These are phyloP conservation scores for Leccinum solheimii DNA, from an alignment of 1,284 basidiomycete genomes.

Conservation along the genomic window DNA sequence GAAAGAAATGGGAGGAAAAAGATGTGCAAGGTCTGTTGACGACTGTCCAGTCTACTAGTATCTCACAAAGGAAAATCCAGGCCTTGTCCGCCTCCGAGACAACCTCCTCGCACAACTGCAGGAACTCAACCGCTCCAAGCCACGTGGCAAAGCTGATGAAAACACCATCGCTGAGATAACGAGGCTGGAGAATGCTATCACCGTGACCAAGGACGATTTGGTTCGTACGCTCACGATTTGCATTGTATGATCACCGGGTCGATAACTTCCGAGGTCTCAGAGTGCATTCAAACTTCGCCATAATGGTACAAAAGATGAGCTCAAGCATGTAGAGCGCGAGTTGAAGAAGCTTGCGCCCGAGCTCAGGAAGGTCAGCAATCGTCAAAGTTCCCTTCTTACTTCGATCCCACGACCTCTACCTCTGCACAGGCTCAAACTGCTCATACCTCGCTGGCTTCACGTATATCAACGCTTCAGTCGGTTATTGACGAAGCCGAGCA, in stretches of 20 bases:
- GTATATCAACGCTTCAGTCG: constrained; percentile 58
- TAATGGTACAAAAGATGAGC: constrained; percentile 74
- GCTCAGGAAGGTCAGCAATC: constrained; percentile 55
- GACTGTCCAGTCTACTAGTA: background rate
- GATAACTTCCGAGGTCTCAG: constrained; percentile 33
- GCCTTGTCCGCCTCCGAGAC: constrained; percentile 73
- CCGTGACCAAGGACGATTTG: constrained; percentile 80
- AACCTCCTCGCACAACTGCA: constrained; percentile 76
- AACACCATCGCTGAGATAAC: constrained; percentile 74
- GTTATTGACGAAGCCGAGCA: constrained; percentile 81
- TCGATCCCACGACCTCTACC: background rate
- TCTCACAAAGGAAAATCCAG: constrained; percentile 38
- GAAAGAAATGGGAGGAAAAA: constrained; percentile 91
- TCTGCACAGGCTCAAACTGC: constrained; percentile 51
- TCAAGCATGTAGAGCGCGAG: constrained; percentile 74
- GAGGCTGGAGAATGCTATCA: constrained; percentile 74
- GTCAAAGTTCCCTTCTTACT: background rate
- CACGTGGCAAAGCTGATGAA: constrained; percentile 82
- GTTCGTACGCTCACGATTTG: constrained; percentile 43
- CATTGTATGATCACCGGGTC: background rate
- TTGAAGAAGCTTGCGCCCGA: constrained; percentile 68
- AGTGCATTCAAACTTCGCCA: constrained; percentile 67
- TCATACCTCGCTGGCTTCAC: constrained; percentile 52
- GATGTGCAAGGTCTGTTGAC: constrained; percentile 74
- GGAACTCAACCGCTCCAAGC: constrained; percentile 81